Evolutionary conservation across 305 asterid genomes (phyloP).

Genomic region (Fraxinus albicans): DNA sequence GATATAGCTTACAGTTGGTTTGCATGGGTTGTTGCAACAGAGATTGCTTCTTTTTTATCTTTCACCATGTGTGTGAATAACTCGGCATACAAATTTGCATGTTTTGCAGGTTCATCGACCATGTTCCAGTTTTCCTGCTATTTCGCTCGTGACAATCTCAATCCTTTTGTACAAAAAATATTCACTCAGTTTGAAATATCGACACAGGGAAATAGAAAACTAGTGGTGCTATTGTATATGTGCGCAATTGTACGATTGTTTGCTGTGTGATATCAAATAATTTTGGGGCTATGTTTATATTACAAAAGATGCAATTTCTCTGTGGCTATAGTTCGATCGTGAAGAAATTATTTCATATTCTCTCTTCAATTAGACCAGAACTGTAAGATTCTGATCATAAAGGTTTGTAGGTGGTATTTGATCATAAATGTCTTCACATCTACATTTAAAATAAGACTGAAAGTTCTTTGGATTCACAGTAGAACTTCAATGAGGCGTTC

Average conservation of each 20-base stretch:
- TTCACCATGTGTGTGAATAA: background rate
- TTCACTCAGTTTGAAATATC: background rate
- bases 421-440: background rate
- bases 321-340: background rate
- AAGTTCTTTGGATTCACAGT: background rate
- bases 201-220: background rate
- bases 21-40: background rate
- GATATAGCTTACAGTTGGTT: background rate
- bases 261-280: background rate
- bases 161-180: background rate
- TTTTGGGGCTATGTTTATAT: background rate
- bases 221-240: background rate
- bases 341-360: background rate
- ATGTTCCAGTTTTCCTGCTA: background rate
- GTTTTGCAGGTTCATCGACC: background rate
- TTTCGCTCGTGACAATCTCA: background rate
- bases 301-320: background rate
- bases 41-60: background rate
- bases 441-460: background rate
- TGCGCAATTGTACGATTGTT: background rate
- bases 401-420: background rate
- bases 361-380: background rate
- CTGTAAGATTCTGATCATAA: no score
- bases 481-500: background rate
- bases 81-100: background rate